A percentile compares a stretch with the other conserved stretches of the same genome.
These are phyloP conservation scores for Rhinocladiella mackenziei DNA, from an alignment of 2,329 filamentous ascomycete genomes.

Conservation along the genomic window DNA sequence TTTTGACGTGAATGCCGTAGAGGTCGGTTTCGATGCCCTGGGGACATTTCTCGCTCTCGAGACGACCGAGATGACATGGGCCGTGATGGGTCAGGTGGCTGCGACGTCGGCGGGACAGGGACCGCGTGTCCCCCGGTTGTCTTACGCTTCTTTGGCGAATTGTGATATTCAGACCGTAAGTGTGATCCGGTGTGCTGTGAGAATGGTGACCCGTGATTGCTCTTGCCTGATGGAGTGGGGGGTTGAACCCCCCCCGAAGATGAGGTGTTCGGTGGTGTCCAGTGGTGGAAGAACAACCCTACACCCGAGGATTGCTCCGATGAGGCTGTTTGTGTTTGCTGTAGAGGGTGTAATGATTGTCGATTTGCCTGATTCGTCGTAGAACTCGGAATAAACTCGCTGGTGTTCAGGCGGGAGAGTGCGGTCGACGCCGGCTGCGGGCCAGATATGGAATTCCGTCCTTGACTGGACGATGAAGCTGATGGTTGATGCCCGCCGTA, in stretches of 20 bases:
- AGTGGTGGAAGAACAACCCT: conserved; percentile 86
- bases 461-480: conserved; percentile 10
- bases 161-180: conserved; percentile 59
- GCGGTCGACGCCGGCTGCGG: conserved; percentile 31
- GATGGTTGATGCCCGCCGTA: conserved; percentile 28
- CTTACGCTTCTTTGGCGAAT: conserved; percentile 83
- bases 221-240: conserved; percentile 69
- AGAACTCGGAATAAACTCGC: conserved; percentile 31
- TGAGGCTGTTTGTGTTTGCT: conserved; percentile 49
- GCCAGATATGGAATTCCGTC: conserved; percentile 30
- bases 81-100: conserved; percentile 47
- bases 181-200: conserved; percentile 45
- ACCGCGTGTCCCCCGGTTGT: conserved; percentile 54
- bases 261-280: conserved; percentile 74
- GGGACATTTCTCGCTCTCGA: conserved; percentile 47
- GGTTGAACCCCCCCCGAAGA: conserved; percentile 61
- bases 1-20: conserved; percentile 59
- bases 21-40: conserved; percentile 54
- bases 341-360: conserved; percentile 50
- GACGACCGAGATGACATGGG: conserved; percentile 54
- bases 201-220: conserved; percentile 50
- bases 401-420: conserved; percentile 44
- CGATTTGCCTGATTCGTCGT: conserved; percentile 36
- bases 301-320: conserved; percentile 63
- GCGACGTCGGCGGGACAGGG: conserved; percentile 50